Base-by-base conservation (phyloP, 495 filamentous ascomycete species). In the Annulohypoxylon moriforme region DNA sequence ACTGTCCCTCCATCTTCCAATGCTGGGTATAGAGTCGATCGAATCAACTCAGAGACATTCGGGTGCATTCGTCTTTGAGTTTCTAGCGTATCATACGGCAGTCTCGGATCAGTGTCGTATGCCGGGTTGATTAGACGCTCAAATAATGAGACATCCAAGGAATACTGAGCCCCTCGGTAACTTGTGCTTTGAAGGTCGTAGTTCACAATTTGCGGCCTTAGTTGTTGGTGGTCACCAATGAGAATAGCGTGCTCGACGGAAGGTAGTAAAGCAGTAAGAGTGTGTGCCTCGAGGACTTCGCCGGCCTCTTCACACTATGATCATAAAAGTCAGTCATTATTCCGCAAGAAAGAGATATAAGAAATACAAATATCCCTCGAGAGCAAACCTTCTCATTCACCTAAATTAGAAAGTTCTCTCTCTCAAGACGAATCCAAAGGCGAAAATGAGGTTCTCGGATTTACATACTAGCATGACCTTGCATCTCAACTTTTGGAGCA, bases 51-150 rank as follows among this genome's bases (percentile, higher is more conserved):
- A 7, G 91, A 81, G 40, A 94, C 90, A 0, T 82, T 87, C 3
- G 92, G 92, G 74, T 91, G 87, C 92, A 96, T 96, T n/a, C 91
- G 84, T 20, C 92, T 81, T 75, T 96, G 92, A 16, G 84, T 88
- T 56, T 92, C 81, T 27, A 94, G 78, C 0, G 82, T 85, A 61
- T 81, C 83, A 61, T 84, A 86, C 1, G 90, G 90, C 1, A 93
- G 62, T 18, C 72, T 75, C 24, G 77, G 67, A 5, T 79, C 79
- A 1, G 62, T 72, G 11, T 78, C 68, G 2, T 67, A 52, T 6
- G 67, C 62, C 1, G 86, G 85, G 3, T 81, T 78, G 0, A 90
- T 88, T 0, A 93, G 81, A 25, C 91, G 80, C 76, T 94, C 91
- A 75, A 94, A 94, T 0, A 92, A 81, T 0, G 87, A 91, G 18